These are phyloP conservation scores for Aspergillus sparsus DNA, from an alignment of 495 filamentous ascomycete genomes.

Conservation along the genomic window DNA sequence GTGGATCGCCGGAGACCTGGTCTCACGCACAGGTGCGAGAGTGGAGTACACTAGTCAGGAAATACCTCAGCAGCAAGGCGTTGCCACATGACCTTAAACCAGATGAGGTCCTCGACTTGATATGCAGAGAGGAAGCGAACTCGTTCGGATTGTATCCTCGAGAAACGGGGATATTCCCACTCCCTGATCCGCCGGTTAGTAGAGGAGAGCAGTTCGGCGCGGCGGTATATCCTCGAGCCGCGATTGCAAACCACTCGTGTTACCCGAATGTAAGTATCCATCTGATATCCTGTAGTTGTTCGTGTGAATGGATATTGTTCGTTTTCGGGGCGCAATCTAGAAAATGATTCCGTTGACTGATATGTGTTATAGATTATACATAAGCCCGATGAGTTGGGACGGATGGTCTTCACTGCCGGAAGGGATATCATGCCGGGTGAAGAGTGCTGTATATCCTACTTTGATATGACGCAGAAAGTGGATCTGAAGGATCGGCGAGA, in stretches of 20 bases:
- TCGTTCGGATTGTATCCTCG: constrained; percentile 46
- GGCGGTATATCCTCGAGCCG: constrained; percentile 41
- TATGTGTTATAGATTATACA: constrained; percentile 32
- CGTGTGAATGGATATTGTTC: too few relatives aligned
- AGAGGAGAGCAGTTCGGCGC: constrained; percentile 43
- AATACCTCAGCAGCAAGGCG: constrained; percentile 30
- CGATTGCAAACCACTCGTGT: constrained; percentile 45
- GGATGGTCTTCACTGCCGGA: constrained; percentile 41
- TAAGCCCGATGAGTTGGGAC: constrained; percentile 37
- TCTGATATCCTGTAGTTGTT: constrained; percentile 3
- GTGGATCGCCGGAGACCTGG: constrained; percentile 40
- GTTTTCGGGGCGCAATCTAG: neutral
- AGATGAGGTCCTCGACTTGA: constrained; percentile 32
- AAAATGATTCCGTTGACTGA: neutral
- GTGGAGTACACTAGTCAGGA: constrained; percentile 40
- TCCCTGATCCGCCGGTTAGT: constrained; percentile 19
- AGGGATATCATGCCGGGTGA: constrained; percentile 38
- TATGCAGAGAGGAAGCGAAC: constrained; percentile 45
- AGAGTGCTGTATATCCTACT: constrained; percentile 47
- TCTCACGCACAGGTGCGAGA: constrained; percentile 34
- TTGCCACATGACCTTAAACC: constrained; percentile 30
- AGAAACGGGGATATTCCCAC: constrained; percentile 35
- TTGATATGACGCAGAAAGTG: constrained; percentile 33
- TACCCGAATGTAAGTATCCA: constrained; percentile 37
- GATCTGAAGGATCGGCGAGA: constrained; percentile 30